Evolutionary conservation across 1,284 basidiomycete species (phyloP), one percentile per base, ranked within the genome.

Genomic region (Puccinia sorghi): DNA sequence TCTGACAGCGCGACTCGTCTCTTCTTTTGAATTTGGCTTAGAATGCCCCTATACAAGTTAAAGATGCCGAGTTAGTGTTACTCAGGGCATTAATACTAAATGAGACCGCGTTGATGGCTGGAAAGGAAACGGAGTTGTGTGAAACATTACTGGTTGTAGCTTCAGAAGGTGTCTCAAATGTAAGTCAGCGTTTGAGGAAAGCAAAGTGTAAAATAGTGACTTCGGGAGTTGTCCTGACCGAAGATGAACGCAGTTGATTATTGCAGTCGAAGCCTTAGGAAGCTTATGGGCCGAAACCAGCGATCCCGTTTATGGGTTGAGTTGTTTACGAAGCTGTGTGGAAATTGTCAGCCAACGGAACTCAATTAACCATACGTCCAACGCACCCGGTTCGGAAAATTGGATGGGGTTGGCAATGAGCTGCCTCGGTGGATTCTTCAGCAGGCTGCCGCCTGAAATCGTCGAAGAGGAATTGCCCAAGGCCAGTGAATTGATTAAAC

Each of bases 401-500:
- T 79, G 67, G 69, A 79, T 79, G 39, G 59, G 77, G 8, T 72
- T 79, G 63, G 70, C 77, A 0, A 70, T 79, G 70, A 79, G 43
- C 46, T 79, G 77, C 52, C 37, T 79, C 3, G 77, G 77, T 20
- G 70, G 46, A 43, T 72, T 71, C 39, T 72, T 79, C 70, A 46
- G 69, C 61, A 72, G 77, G 52, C 70, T 79, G n/a, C 77, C 77
- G 15, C 46, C 57, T 25, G 79, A 81, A 69, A 80, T 81, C 12
- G 71, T 82, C 17, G 81, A 81, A 72, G 81, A 82, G 48, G 81
- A 81, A 46, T 37, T 82, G 9, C 76, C 75, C 15, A 75, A 73
- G 46, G 59, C 70, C 17, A 69, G 72, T 46, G 79, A 67, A 22
- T 56, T 82, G n/a, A 72, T 82, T 46, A 73, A 76, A 46, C 27